Percentiles rank a stretch among this genome's conserved stretches.
Evolutionary conservation across 2,329 filamentous ascomycete genomes (phyloP).

Genomic region (Rachicladosporium sp.): DNA sequence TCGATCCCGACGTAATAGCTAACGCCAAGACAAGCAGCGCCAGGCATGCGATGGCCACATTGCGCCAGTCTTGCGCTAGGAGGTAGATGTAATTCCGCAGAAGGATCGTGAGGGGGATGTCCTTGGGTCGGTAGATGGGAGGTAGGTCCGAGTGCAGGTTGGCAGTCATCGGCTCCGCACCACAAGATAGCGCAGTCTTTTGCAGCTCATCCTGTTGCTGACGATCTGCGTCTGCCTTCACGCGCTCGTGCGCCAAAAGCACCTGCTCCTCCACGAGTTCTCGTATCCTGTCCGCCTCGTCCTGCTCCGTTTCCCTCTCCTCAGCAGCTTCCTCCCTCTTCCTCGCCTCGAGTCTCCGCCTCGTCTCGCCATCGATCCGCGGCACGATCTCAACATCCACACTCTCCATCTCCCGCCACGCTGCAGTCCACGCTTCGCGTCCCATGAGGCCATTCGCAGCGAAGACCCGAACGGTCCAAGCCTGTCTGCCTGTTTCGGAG

Average conservation of each 20-base stretch:
- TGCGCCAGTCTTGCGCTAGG: conserved; percentile 40
- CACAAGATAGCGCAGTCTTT: not conserved
- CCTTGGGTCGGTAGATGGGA: conserved; percentile 19
- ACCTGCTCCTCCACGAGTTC: conserved; percentile 13
- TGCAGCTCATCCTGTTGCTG: not conserved
- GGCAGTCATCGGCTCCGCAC: too few species aligned
- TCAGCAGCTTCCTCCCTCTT: conserved; percentile 31
- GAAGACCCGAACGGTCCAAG: conserved; percentile 76
- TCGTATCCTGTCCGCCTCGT: conserved; percentile 16
- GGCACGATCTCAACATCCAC: conserved; percentile 87
- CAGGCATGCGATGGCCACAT: conserved; percentile 38
- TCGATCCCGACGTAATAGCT: too few species aligned
- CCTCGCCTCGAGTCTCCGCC: conserved; percentile 45
- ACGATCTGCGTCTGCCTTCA: conserved; percentile 1
- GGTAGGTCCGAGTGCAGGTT: conserved; percentile 16
- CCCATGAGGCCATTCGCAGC: conserved; percentile 92
- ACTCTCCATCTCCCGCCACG: conserved; percentile 97
- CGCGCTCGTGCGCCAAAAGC: conserved; percentile 5
- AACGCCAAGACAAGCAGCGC: conserved; percentile 5
- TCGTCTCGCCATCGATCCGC: conserved; percentile 47
- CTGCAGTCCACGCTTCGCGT: conserved; percentile 80
- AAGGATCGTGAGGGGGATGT: conserved; percentile 41
- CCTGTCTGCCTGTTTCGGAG: conserved; percentile 32
- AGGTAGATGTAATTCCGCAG: conserved; percentile 42
- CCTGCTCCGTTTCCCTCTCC: conserved; percentile 20